Percentiles rank a stretch among this genome's conserved stretches.
Evolutionary conservation across 371 early-diverging fungal species (phyloP).

Genomic region (Zychaea mexicana): DNA sequence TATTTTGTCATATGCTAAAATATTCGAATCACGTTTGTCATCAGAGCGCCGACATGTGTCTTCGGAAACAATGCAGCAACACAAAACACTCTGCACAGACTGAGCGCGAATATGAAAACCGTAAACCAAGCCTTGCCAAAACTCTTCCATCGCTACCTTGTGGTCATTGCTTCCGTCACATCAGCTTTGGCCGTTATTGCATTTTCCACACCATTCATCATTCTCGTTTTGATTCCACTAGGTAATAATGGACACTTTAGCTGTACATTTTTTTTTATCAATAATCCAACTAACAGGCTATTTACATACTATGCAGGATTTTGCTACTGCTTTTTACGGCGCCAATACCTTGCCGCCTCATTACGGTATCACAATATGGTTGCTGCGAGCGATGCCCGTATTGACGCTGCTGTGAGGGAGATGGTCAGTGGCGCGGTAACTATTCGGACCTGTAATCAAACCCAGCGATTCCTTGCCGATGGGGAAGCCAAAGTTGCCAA

Average conservation of each 20-base stretch:
- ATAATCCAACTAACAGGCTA: not conserved
- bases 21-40: constrained; percentile 46
- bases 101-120: constrained; percentile 83
- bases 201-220: constrained; percentile 63
- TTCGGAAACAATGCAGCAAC: constrained; percentile 87
- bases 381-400: constrained; percentile 75
- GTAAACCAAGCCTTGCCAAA: constrained; percentile 78
- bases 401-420: constrained; percentile 84
- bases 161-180: constrained; percentile 48
- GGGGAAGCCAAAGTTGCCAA: constrained; percentile 75
- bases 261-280: not conserved
- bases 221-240: constrained; percentile 58
- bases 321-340: constrained; percentile 66
- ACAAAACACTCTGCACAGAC: constrained; percentile 82
- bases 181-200: constrained; percentile 63
- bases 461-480: constrained; percentile 68
- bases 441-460: constrained; percentile 80
- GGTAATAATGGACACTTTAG: constrained; percentile 8
- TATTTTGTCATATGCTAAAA: too few species aligned
- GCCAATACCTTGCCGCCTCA: constrained; percentile 70
- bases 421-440: constrained; percentile 71
- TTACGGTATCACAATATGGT: constrained; percentile 83
- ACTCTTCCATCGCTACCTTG: constrained; percentile 60
- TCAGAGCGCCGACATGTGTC: constrained; percentile 70
- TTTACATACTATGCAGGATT: constrained; percentile 19